Percentiles rank a stretch among this genome's conserved stretches.
phyloP scores from a whole-genome alignment of 306 rosid genomes.

The Fagus crenata region DNA sequence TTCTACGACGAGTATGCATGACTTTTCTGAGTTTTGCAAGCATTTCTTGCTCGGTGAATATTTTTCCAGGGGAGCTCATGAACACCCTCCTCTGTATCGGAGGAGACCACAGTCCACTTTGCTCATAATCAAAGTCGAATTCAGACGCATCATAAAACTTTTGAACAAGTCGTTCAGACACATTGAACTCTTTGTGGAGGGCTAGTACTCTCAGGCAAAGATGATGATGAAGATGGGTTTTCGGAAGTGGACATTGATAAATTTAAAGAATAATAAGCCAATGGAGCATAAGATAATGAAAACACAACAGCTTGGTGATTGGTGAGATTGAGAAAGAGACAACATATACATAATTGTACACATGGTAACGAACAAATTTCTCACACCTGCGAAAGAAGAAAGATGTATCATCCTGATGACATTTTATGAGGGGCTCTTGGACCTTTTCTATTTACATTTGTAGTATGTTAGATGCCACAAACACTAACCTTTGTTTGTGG shows the following conservation, averaged over 20 bases:
- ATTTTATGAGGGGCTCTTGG: too few species aligned
- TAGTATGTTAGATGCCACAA: too few species aligned
- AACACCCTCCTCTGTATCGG: slow-evolving; percentile 59
- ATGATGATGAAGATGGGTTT: slow-evolving; percentile 27
- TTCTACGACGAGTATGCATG: slow-evolving; percentile 27
- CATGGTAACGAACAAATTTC: too few species aligned
- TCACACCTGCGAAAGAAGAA: too few species aligned
- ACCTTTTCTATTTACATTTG: too few species aligned
- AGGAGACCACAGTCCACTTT: slow-evolving; percentile 92
- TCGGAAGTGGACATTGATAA: slow-evolving; percentile 30
- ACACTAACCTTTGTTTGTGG: too few species aligned
- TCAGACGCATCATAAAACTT: slow-evolving; percentile 65
- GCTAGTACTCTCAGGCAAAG: not conserved
- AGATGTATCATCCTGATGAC: too few species aligned
- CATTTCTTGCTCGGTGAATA: slow-evolving; percentile 54
- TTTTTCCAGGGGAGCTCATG: slow-evolving; percentile 58
- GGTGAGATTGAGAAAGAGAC: slow-evolving; percentile 36
- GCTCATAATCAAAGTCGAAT: slow-evolving; percentile 66
- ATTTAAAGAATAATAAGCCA: not conserved
- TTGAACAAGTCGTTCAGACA: slow-evolving; percentile 57
- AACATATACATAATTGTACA: not conserved
- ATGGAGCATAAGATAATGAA: slow-evolving; percentile 27
- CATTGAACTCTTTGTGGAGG: slow-evolving; percentile 40
- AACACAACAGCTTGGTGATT: slow-evolving; percentile 26
- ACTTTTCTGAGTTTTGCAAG: slow-evolving; percentile 46